Evolutionary conservation across 1,284 basidiomycete genomes (phyloP).

Genomic region (Trichosporon sp.): DNA sequence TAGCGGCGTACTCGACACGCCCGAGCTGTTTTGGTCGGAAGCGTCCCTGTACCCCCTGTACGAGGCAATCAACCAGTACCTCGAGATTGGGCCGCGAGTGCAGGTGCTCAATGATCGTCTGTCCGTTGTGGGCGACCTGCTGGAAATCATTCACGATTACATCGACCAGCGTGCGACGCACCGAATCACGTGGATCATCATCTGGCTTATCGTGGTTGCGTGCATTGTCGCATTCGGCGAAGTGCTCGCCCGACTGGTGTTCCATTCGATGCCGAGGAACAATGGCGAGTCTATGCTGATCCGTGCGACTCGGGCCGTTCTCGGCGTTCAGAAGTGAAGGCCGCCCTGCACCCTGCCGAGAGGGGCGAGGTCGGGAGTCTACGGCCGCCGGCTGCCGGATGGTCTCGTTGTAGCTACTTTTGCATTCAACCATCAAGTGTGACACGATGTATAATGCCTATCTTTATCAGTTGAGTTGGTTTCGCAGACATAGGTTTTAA

Average conservation of each 20-base stretch:
- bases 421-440: not conserved
- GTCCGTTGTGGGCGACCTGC: constrained; percentile 81
- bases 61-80: constrained; percentile 90
- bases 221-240: constrained; percentile 72
- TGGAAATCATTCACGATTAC: constrained; percentile 92
- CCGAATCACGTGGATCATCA: constrained; percentile 92
- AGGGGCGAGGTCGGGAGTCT: not conserved
- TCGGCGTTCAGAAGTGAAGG: constrained; percentile 8
- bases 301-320: not conserved
- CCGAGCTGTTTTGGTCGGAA: constrained; percentile 94
- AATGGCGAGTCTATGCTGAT: constrained; percentile 3
- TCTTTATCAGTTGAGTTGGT: not conserved
- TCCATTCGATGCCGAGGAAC: constrained; percentile 51
- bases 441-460: constrained; percentile 15
- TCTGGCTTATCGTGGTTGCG: constrained; percentile 88
- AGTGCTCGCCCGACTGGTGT: constrained; percentile 75
- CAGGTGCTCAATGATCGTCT: constrained; percentile 87
- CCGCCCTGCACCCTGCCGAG: constrained; percentile 4
- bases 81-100: constrained; percentile 85
- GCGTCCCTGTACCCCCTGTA: constrained; percentile 86
- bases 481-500: too few relatives aligned
- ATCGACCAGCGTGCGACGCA: constrained; percentile 88
- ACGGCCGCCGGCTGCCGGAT: not conserved
- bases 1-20: constrained; percentile 90
- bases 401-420: not conserved